Evolutionary conservation across 805 yeast species (phyloP), one percentile per base, ranked within the genome.

Genomic region (Ogataea paradorogensis): DNA sequence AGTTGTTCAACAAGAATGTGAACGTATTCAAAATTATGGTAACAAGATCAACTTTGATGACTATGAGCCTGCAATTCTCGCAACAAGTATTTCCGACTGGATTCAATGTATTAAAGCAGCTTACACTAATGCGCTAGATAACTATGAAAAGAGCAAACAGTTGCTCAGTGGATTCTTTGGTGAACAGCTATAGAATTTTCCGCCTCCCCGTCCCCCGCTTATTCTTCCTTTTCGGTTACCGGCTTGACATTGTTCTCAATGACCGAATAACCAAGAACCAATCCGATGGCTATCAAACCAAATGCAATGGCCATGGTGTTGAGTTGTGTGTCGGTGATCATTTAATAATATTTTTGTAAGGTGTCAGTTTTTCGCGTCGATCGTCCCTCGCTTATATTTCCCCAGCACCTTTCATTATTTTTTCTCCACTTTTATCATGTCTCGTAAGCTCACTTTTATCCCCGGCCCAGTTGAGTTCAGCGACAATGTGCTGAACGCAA

Each of bases 21-120:
- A 90, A 62, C 71, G 90, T 49, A 90, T 93, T 46, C 99, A 93
- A 63, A 90, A 90, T 59, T 78, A 86, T 49, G 98, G 96, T 15
- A 76, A 77, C 43, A 69, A 67, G 49, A 63, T 48, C 29, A 42
- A 46, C 11, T 49, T 51, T 30, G 65, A 57, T 42, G 58, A 54
- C 15, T 46, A 40, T 27, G 53, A 43, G 18, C 30, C 42, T 8
- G 59, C 59, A 23, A 60, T 55, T 27, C 43, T 56, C 8, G 71
- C 70, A n/a, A 51, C 50, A 3, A 56, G 56, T 24, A 52, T 58
- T 11, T 53, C 48, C 20, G 56, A 56, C 37, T 63, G 67, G 59
- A 58, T 67, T 37, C 52, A 49, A 6, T 71, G 76, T 34, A 74
- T 78, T 42, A 59, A 65, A 27, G 78, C 77, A 48, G 84, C 86